These are phyloP conservation scores for Didymella segeticola DNA, from an alignment of 2,329 filamentous ascomycete genomes.

Conservation along the genomic window DNA sequence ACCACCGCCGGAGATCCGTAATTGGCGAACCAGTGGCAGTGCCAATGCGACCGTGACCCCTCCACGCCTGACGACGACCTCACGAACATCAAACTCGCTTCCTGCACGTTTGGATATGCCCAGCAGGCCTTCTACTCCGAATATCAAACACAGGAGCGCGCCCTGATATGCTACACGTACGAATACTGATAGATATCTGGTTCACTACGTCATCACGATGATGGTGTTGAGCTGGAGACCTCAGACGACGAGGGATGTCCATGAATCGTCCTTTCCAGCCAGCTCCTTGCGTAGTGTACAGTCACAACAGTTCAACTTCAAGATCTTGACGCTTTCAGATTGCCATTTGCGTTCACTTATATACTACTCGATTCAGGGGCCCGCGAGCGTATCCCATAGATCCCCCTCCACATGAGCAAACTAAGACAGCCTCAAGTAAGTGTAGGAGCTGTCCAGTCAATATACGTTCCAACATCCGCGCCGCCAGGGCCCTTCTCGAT, in stretches of 20 bases:
- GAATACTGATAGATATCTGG: background rate
- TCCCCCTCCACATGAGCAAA: background rate
- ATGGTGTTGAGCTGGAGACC: constrained; percentile 13
- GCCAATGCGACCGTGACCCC: constrained; percentile 18
- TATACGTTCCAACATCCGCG: constrained; percentile 42
- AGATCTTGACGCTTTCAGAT: too few species aligned
- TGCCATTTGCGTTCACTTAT: background rate
- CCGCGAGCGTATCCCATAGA: background rate
- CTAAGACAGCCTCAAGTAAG: constrained; percentile 32
- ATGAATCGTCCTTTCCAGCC: background rate
- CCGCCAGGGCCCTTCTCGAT: constrained; percentile 44
- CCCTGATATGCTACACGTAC: background rate
- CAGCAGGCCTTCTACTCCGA: background rate
- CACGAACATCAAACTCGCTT: constrained; percentile 17
- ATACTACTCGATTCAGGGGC: background rate
- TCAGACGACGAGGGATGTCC: background rate
- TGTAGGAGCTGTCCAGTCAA: constrained; percentile 47
- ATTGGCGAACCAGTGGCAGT: constrained; percentile 17
- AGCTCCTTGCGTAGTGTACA: too few species aligned
- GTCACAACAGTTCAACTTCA: too few species aligned
- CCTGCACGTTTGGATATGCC: background rate
- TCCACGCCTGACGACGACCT: constrained; percentile 15
- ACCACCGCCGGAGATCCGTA: constrained; percentile 19
- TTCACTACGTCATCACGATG: constrained; percentile 3
- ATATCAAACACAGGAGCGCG: background rate